Evolutionary conservation across 1,139 yeast species (phyloP).

Genomic region (Debaryomyces psychrophilus): DNA sequence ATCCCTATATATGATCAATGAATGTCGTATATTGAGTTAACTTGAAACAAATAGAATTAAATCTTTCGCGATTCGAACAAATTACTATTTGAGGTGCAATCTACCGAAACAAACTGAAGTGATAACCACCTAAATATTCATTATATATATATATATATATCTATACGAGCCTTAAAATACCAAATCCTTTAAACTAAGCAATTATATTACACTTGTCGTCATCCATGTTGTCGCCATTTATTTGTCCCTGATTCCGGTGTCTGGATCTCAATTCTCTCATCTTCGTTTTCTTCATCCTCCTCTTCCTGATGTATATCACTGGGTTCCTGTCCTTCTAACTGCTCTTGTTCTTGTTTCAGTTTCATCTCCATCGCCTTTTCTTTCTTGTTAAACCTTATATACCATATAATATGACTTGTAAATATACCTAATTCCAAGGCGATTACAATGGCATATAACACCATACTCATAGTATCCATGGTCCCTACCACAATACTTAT

Average conservation of each 20-base stretch:
- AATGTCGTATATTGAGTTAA: background rate
- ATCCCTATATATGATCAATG: background rate
- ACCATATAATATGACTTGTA: conserved; percentile 71
- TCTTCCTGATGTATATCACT: background rate
- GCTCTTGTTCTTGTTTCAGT: conserved; percentile 11
- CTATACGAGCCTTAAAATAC: background rate
- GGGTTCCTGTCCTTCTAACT: background rate
- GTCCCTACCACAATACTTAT: conserved; percentile 62
- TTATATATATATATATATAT: background rate
- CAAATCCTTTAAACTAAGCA: background rate
- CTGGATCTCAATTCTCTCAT: background rate
- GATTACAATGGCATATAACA: conserved; percentile 72
- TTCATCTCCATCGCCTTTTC: conserved; percentile 21
- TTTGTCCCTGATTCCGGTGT: too few relatives aligned
- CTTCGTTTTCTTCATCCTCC: background rate
- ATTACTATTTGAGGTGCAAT: background rate
- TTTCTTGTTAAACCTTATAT: conserved; percentile 50
- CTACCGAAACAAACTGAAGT: too few relatives aligned
- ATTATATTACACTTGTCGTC: too few relatives aligned
- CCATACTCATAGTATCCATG: conserved; percentile 76
- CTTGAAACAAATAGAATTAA: too few relatives aligned
- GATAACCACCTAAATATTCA: background rate
- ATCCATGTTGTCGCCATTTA: background rate
- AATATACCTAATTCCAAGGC: conserved; percentile 79
- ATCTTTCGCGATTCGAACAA: background rate